Percentiles rank a stretch among this genome's conserved stretches.
Conservation (phyloP, 805 yeast genomes). For the Maudiozyma barnettii region DNA sequence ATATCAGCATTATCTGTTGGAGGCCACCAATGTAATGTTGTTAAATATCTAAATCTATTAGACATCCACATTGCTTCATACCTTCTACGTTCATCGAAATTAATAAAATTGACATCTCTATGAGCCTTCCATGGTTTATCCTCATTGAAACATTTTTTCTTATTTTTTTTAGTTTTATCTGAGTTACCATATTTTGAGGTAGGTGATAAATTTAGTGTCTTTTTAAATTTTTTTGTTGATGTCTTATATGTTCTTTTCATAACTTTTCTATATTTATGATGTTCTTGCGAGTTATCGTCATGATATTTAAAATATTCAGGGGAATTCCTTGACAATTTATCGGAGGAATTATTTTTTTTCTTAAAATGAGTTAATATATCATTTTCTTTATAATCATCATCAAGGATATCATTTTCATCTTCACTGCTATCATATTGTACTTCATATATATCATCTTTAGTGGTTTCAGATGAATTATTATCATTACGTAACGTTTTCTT, state of each 20-base stretch:
- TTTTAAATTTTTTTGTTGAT: not conserved
- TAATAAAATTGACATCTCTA: constrained; percentile 41
- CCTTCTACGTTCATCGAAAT: constrained; percentile 66
- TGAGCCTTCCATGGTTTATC: constrained; percentile 94
- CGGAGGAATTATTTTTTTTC: too few relatives aligned
- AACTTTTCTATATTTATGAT: not conserved
- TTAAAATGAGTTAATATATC: too few relatives aligned
- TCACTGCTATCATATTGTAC: not conserved
- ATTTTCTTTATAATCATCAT: too few relatives aligned
- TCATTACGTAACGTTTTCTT: not conserved
- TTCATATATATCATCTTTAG: not conserved
- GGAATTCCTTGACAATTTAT: too few relatives aligned
- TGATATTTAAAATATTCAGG: not conserved
- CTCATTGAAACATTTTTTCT: constrained; percentile 47
- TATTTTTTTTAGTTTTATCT: not conserved
- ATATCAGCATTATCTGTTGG: not conserved
- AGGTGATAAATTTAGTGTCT: not conserved
- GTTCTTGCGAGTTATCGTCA: not conserved
- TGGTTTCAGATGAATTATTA: not conserved
- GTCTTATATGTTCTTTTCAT: not conserved
- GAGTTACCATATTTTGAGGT: not conserved
- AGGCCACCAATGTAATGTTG: constrained; percentile 28
- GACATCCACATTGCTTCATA: constrained; percentile 94
- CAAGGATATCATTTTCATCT: too few relatives aligned
- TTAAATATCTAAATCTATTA: constrained; percentile 60